A percentile compares a stretch with the other conserved stretches of the same genome.
These are phyloP conservation scores for Forsythia viridissima DNA, from an alignment of 257 asterid species.

Conservation along the genomic window DNA sequence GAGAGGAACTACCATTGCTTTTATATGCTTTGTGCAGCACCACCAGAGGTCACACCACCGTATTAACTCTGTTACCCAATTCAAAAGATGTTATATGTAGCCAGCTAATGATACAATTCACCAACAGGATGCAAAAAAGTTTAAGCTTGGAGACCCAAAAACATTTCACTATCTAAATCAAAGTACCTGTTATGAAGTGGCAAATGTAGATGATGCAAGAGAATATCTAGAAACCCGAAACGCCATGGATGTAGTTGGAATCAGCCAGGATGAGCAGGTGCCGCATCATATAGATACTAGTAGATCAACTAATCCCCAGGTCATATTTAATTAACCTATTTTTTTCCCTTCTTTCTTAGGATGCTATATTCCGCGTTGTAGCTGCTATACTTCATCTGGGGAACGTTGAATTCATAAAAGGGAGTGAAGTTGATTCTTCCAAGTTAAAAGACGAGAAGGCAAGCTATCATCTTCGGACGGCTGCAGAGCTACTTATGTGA, in stretches of 20 bases:
- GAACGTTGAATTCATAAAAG: slow-evolving; percentile 74
- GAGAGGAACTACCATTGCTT: slow-evolving; percentile 96
- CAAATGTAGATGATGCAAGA: slow-evolving; percentile 84
- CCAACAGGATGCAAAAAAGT: slow-evolving; percentile 70
- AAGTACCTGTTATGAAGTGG: slow-evolving; percentile 78
- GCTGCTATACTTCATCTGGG: slow-evolving; percentile 98
- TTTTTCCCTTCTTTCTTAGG: slow-evolving; percentile 44
- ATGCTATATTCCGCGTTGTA: slow-evolving; percentile 89
- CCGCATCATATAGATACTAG: not conserved
- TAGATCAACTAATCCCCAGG: not conserved
- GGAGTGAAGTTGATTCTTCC: slow-evolving; percentile 81
- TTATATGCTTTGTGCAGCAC: slow-evolving; percentile 97
- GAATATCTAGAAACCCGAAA: slow-evolving; percentile 89
- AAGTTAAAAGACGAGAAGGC: slow-evolving; percentile 74
- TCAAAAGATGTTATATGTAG: not conserved
- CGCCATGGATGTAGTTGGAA: slow-evolving; percentile 98
- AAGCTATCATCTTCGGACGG: slow-evolving; percentile 71
- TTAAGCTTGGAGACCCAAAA: slow-evolving; percentile 81
- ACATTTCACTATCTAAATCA: slow-evolving; percentile 86
- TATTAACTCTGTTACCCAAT: slow-evolving; percentile 1
- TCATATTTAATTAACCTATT: not conserved
- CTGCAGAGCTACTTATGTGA: slow-evolving; percentile 85
- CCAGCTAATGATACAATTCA: slow-evolving; percentile 24
- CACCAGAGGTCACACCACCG: slow-evolving; percentile 72
- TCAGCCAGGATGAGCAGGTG: slow-evolving; percentile 96